phyloP scores from a whole-genome alignment of 371 early-diverging fungal species.

The Lichtheimia ornata region DNA sequence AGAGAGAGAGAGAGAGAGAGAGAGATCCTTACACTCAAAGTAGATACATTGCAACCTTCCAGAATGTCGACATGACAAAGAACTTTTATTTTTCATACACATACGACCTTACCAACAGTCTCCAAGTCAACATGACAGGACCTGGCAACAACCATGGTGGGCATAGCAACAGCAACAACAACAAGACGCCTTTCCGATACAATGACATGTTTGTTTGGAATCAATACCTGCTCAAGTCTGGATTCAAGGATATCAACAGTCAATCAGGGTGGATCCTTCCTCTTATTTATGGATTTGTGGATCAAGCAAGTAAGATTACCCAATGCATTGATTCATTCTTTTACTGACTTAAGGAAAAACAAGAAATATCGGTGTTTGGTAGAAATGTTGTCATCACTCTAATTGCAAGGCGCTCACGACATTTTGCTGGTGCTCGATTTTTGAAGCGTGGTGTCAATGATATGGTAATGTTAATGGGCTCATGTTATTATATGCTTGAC shows the following conservation, averaged over 20 bases:
- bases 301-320: constrained; percentile 79
- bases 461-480: constrained; percentile 36
- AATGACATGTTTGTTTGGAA: constrained; percentile 98
- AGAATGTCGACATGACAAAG: constrained; percentile 80
- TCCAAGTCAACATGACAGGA: constrained; percentile 86
- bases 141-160: constrained; percentile 16
- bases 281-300: constrained; percentile 94
- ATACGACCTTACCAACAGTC: constrained; percentile 89
- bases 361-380: constrained; percentile 79
- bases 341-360: not conserved
- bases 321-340: not conserved
- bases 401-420: constrained; percentile 92
- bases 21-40: not conserved
- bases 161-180: constrained; percentile 1
- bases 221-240: constrained; percentile 75
- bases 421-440: constrained; percentile 97
- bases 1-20: too few relatives aligned
- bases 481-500: not conserved
- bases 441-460: constrained; percentile 95
- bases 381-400: constrained; percentile 87
- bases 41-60: constrained; percentile 79
- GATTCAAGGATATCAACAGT: constrained; percentile 64
- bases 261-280: constrained; percentile 87
- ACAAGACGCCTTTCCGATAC: constrained; percentile 20
- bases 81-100: constrained; percentile 93